Evolutionary conservation across 441 rosid genomes (phyloP), one percentile per base, ranked within the genome.

Genomic region (Corymbia calophylla): DNA sequence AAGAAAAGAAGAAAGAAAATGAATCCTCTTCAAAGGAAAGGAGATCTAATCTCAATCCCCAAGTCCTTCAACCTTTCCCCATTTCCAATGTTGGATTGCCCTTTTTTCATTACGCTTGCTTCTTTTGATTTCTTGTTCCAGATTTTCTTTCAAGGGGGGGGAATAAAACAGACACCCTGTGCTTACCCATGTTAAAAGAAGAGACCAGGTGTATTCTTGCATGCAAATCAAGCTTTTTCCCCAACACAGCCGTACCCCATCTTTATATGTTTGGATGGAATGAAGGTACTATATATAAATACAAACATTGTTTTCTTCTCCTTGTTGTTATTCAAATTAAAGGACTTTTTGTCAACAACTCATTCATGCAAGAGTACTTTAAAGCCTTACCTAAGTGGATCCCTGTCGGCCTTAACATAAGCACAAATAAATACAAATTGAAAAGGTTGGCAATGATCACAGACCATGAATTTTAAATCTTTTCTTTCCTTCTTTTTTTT

Each of bases 61-160:
- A 91, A 91, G 88, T 92, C 95, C 47, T 44, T 77, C 54, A 55
- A 58, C 89, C 84, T 94, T 94, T 95, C 93, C 90, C 94, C 89
- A 77, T 92, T 94, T 92, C 97, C 95, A 91, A 95, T 92, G 94
- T 90, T 92, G 91, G 91, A 90, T 93, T 92, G 81, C 92, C 91
- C 92, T 93, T 89, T 89, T 92, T 91, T 44, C n/a, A 23, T 77
- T 23, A 44, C 84, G 86, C 87, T 56, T 90, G 86, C 88, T 91
- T 88, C 91, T 91, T 91, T 91, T 88, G 86, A 87, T 90, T 92
- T 90, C 86, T 87, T 88, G 88, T 44, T 87, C 81, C 87, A 86
- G 88, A 81, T 87, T 77, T 77, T 44, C 18, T 44, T 47, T 13
- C 13, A 23, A 77, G 51, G n/a, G 16, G 27, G 51, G 82, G 15